Evolutionary conservation across 1,284 basidiomycete species (phyloP), one percentile per base, ranked within the genome.

Genomic region (Ceratobasidium sp.): DNA sequence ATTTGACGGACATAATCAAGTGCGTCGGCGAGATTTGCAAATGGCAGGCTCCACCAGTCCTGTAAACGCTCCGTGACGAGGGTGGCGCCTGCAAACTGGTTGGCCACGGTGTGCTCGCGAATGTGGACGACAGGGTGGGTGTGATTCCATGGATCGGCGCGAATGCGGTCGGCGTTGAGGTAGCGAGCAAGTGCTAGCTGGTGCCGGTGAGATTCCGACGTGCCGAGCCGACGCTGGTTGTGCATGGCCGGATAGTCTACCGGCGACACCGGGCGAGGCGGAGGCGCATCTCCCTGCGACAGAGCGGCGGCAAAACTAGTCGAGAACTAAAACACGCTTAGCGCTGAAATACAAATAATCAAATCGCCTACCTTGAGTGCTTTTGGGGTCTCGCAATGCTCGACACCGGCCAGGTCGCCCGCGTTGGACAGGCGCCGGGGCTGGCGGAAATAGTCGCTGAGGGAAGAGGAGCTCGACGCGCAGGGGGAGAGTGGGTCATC

Each of bases 61-160:
- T 60, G 68, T 15, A 72, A 38, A 17, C 60, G 58, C 53, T 65
- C 68, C 34, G 64, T 72, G 32, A 72, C 69, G 12, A 69, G 54
- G 10, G 49, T 55, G 13, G 68, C 68, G 32, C 69, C 68, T n/a
- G 47, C 55, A 20, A 64, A 55, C 12, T 34, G 49, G 20, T 67
- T 54, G 31, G 62, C 50, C 22, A 67, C 34, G 1, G 62, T 67
- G 62, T 72, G 56, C 13, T 69, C 68, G 50, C 69, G 52, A 40
- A 69, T 58, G 50, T 72, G 68, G 20, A 72, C n/a, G 25, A 69
- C 55, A 13, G 70, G 70, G 3, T 65, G 50, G 15, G 70, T 69
- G 62, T 69, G 70, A 60, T 72, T 72, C 70, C 68, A 72, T 1
- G 70, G 68, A 42, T 72, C 70, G n/a, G 55, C 47, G 34, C 70